These are phyloP conservation scores for Cutaneotrichosporon dermatis DNA, from an alignment of 1,284 basidiomycete species.

Conservation along the genomic window DNA sequence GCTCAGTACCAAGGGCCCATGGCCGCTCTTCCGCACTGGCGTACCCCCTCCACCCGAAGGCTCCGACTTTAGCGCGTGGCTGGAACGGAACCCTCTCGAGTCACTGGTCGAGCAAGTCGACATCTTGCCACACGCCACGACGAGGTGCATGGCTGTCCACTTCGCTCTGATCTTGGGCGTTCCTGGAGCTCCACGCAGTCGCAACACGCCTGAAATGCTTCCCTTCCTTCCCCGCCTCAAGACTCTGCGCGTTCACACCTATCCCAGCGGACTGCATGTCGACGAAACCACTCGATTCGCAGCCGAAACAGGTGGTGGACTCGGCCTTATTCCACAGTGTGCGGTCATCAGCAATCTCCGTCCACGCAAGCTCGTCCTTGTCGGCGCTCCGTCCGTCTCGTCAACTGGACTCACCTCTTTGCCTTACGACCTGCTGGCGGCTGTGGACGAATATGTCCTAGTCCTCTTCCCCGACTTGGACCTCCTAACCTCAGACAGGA, in stretches of 20 bases:
- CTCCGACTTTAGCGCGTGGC: background rate
- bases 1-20: background rate
- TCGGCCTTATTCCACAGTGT: background rate
- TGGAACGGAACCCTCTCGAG: background rate
- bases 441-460: constrained; percentile 4
- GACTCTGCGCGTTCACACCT: background rate
- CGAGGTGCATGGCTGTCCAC: background rate
- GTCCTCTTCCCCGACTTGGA: background rate
- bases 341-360: background rate
- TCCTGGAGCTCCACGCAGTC: background rate
- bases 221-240: constrained; percentile 1
- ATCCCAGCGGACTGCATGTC: background rate
- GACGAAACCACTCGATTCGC: background rate
- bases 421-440: constrained; percentile 1
- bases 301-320: no score
- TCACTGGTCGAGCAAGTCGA: constrained; percentile 2
- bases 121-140: constrained; percentile 1
- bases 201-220: background rate
- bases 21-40: background rate
- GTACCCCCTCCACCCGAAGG: background rate
- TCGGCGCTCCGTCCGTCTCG: background rate
- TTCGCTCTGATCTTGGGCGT: no score
- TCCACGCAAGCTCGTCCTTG: background rate
- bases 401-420: background rate
- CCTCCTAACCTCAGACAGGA: background rate